phyloP scores from a whole-genome alignment of 768 basidiomycete species.

The Cyathus striatus region DNA sequence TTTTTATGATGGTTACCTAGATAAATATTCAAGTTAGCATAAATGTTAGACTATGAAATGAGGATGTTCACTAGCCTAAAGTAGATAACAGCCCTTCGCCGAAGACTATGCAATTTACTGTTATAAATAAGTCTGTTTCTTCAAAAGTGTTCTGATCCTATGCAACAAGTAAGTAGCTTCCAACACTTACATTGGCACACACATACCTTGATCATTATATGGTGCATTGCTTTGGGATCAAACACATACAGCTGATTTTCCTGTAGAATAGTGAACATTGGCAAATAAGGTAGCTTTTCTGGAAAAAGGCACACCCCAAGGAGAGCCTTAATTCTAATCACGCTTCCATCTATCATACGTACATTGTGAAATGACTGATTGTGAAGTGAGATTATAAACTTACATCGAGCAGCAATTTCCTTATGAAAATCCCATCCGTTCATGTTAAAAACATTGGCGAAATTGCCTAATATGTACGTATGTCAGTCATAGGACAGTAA shows the following conservation, averaged over 20 bases:
- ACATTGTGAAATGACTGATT: background rate
- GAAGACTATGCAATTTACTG: slow-evolving; percentile 9
- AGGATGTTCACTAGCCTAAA: slow-evolving; percentile 17
- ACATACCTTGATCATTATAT: slow-evolving; percentile 30
- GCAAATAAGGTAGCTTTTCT: background rate
- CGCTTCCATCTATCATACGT: slow-evolving; percentile 9
- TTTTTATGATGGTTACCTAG: slow-evolving; percentile 36
- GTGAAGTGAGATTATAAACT: background rate
- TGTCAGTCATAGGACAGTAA: background rate
- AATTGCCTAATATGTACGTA: slow-evolving; percentile 8
- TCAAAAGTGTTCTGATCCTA: slow-evolving; percentile 28
- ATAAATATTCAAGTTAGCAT: too few relatives aligned
- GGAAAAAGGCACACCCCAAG: slow-evolving; percentile 8
- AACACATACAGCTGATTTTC: slow-evolving; percentile 24
- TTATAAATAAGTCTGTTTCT: slow-evolving; percentile 15
- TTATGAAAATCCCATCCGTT: slow-evolving; percentile 12
- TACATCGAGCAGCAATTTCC: slow-evolving; percentile 8
- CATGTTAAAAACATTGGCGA: slow-evolving; percentile 7
- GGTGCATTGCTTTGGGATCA: slow-evolving; percentile 30
- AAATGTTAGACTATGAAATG: too few relatives aligned
- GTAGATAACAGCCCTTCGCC: slow-evolving; percentile 21
- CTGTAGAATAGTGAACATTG: slow-evolving; percentile 7
- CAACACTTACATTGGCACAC: background rate
- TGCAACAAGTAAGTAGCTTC: background rate
- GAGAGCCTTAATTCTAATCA: slow-evolving; percentile 11